Base-by-base conservation (phyloP, 2,329 filamentous ascomycete species). In the Trichophyton mentagrophytes region DNA sequence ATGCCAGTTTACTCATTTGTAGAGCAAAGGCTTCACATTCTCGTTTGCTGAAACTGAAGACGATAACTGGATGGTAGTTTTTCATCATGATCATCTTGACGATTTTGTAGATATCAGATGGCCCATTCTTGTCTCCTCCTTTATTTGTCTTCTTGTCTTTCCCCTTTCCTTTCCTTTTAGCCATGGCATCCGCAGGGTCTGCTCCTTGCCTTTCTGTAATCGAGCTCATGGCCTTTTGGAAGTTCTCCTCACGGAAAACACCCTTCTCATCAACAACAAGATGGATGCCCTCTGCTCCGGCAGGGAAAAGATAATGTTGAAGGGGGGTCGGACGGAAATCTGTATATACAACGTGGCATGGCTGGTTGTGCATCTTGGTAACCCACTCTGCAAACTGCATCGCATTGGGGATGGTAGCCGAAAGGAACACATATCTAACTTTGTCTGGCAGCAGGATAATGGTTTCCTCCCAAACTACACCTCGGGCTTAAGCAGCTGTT, bases 351-450 rank as follows among this genome's bases (percentile, higher is more conserved):
- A 99, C 95, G 79, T 99, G 95, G 67, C 93, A 99, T 5, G 93
- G 92, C 71, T 99, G 95, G 66, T 89, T 88, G 73, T 99, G 95
- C 61, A 92, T 97, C 77, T 97, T 97, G 67, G 89, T 90, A 69
- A 99, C 95, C 93, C 93, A 99, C 74, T 99, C 92, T 67, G 93
- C 93, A 69, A 99, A 99, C 74, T 99, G 93, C 83, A 97, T 96
- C 59, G 93, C 91, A 71, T 99, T 99, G 60, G 93, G 93, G 64
- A 99, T 99, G 1, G 95, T 99, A 64, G 93, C 93, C 36, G 95
- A 99, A 63, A 99, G 79, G 75, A 99, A 99, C 61, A 99, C 95
- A 70, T 97, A 99, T 77, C 90, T 88, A 66, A 99, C 95, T 81
- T 99, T 97, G 79, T 99, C 93, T 3, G 93, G 93, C 33, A 99